Evolutionary conservation across 306 rosid species (phyloP).

Genomic region (Spatholobus suberectus): DNA sequence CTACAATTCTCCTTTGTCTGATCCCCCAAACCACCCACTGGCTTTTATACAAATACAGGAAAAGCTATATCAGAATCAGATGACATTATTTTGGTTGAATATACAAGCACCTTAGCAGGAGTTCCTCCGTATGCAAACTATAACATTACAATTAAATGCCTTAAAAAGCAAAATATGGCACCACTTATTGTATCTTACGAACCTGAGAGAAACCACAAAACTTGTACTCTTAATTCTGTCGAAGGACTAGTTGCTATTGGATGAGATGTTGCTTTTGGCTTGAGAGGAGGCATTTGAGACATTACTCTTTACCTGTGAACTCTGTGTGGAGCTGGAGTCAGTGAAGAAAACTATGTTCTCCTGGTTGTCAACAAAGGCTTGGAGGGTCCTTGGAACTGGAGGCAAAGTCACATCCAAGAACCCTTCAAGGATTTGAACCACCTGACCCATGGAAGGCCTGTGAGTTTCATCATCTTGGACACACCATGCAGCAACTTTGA

Average conservation of each 20-base stretch:
- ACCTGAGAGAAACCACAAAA: neutral
- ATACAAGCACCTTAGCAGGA: slow-evolving; percentile 30
- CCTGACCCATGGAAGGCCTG: slow-evolving; percentile 83
- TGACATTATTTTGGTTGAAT: slow-evolving; percentile 41
- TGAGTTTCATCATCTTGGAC: slow-evolving; percentile 76
- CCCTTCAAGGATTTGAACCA: slow-evolving; percentile 83
- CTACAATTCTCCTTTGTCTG: neutral
- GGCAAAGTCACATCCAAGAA: slow-evolving; percentile 63
- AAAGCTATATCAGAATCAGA: neutral
- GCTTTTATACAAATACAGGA: neutral
- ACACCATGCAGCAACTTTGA: slow-evolving; percentile 88
- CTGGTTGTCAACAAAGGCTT: slow-evolving; percentile 55
- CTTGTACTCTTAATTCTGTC: slow-evolving; percentile 22
- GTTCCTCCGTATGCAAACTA: slow-evolving; percentile 15
- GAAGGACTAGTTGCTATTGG: slow-evolving; percentile 33
- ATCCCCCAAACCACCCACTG: neutral
- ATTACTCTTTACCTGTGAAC: slow-evolving; percentile 53
- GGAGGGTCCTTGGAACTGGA: slow-evolving; percentile 68
- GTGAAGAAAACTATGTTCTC: slow-evolving; percentile 68
- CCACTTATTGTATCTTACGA: neutral
- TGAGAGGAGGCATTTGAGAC: slow-evolving; percentile 52
- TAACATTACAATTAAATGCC: slow-evolving; percentile 19
- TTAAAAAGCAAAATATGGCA: slow-evolving; percentile 25
- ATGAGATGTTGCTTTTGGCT: slow-evolving; percentile 43
- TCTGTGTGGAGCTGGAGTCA: slow-evolving; percentile 62